Conservation (phyloP, 129 eudicot species). For the Dittrichia graveolens region DNA sequence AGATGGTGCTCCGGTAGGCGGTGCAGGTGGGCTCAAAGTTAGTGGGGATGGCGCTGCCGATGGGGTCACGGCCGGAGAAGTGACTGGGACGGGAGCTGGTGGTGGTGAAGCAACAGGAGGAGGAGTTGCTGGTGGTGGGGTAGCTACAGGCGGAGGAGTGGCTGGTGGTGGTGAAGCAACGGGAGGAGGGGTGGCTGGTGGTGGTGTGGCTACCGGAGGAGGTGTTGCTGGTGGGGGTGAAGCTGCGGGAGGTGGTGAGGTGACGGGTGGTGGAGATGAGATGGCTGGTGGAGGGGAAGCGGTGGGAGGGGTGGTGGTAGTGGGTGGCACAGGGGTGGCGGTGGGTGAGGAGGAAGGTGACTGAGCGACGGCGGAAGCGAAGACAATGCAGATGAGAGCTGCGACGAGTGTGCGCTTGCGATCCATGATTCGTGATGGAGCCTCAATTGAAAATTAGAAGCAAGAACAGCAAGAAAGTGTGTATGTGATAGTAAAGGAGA, state of each 20-base stretch:
- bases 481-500: neutral
- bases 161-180: constrained; percentile 33
- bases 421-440: constrained; percentile 40
- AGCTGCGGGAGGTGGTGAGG: constrained; percentile 38
- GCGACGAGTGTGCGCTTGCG: constrained; percentile 23
- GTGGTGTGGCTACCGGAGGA: constrained; percentile 35
- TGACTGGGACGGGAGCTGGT: constrained; percentile 41
- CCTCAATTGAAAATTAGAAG: neutral
- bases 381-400: constrained; percentile 60
- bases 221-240: constrained; percentile 40
- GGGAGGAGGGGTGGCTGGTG: constrained; percentile 42
- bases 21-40: constrained; percentile 50
- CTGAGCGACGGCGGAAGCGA: constrained; percentile 56
- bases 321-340: constrained; percentile 36
- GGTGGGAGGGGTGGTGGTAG: constrained; percentile 29
- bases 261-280: constrained; percentile 38
- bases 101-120: constrained; percentile 26
- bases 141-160: constrained; percentile 9
- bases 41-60: constrained; percentile 41
- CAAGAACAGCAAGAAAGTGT: neutral
- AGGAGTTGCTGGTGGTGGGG: constrained; percentile 24
- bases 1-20: constrained; percentile 53
- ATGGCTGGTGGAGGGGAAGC: constrained; percentile 36
- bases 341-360: constrained; percentile 63
- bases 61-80: constrained; percentile 40